A percentile compares a stretch with the other conserved stretches of the same genome.
Conservation (phyloP, 208 protist genomes). For the Crithidia brevicula region DNA sequence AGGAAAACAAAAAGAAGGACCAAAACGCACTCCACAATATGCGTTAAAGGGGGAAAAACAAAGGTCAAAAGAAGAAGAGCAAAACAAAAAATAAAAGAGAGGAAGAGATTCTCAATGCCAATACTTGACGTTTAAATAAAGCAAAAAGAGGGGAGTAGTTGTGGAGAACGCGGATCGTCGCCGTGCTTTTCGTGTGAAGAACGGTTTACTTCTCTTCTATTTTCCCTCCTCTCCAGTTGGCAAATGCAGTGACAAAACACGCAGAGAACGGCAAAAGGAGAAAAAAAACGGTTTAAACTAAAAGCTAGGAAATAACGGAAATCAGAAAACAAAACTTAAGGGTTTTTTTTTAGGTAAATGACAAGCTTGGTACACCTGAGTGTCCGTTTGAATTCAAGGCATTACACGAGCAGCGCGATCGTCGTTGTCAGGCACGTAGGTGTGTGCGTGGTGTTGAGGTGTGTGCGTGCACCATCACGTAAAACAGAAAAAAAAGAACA, state of each 20-base stretch:
- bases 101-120: background rate
- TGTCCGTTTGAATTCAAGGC: too few relatives aligned
- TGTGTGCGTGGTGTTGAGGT: constrained; percentile 4
- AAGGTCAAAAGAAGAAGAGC: constrained; percentile 18
- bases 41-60: too few relatives aligned
- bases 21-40: too few relatives aligned
- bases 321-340: background rate
- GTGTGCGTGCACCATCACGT: too few relatives aligned
- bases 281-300: background rate
- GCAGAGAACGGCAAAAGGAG: background rate
- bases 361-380: constrained; percentile 13
- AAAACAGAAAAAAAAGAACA: constrained; percentile 14
- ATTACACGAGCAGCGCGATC: too few relatives aligned
- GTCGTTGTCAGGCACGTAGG: too few relatives aligned
- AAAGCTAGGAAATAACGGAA: constrained; percentile 1
- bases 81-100: constrained; percentile 3
- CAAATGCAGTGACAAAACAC: too few relatives aligned
- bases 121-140: background rate
- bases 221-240: background rate
- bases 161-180: too few relatives aligned
- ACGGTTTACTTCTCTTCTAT: background rate
- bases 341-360: constrained; percentile 21
- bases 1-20: too few relatives aligned
- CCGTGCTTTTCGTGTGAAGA: too few relatives aligned
- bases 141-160: background rate